Conservation (phyloP, 2,329 filamentous ascomycete genomes). For the Phialocephala sp. region DNA sequence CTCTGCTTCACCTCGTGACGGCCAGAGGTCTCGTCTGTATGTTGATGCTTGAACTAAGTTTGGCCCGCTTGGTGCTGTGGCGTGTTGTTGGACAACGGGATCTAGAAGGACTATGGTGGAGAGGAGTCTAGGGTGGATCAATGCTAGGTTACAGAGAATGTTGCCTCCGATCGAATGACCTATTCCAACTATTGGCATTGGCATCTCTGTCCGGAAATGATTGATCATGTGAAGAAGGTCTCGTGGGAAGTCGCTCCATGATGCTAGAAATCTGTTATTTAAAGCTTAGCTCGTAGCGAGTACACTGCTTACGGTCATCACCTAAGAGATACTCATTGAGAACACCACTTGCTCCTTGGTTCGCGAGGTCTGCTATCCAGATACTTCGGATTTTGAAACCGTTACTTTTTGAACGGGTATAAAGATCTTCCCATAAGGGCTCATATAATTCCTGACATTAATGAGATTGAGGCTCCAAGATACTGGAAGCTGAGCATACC, state of each 20-base stretch:
- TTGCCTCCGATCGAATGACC: slow-evolving; percentile 90
- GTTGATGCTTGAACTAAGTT: slow-evolving; percentile 66
- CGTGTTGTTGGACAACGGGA: slow-evolving; percentile 69
- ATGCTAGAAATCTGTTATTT: slow-evolving; percentile 56
- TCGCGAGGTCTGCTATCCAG: slow-evolving; percentile 89
- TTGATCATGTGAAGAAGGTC: slow-evolving; percentile 89
- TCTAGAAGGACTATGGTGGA: slow-evolving; percentile 80
- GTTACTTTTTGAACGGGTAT: slow-evolving; percentile 58
- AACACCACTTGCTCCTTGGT: slow-evolving; percentile 80
- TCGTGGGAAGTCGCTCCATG: slow-evolving; percentile 84
- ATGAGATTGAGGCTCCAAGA: slow-evolving; percentile 3
- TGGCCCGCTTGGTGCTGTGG: slow-evolving; percentile 47
- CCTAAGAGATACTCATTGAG: slow-evolving; percentile 79
- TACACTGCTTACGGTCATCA: slow-evolving; percentile 73
- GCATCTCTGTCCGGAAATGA: slow-evolving; percentile 77
- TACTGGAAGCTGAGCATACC: slow-evolving; percentile 50
- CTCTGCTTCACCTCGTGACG: slow-evolving; percentile 72
- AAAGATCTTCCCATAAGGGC: slow-evolving; percentile 85
- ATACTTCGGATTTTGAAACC: slow-evolving; percentile 78
- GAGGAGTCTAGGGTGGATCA: slow-evolving; percentile 83
- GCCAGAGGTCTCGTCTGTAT: slow-evolving; percentile 80
- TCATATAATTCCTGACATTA: slow-evolving; percentile 80
- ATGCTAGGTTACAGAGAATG: slow-evolving; percentile 71
- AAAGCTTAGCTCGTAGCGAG: not conserved
- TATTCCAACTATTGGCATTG: slow-evolving; percentile 78